A percentile compares a stretch with the other conserved stretches of the same genome.
Conservation (phyloP, 768 basidiomycete genomes). For the Agrocybe pediades region DNA sequence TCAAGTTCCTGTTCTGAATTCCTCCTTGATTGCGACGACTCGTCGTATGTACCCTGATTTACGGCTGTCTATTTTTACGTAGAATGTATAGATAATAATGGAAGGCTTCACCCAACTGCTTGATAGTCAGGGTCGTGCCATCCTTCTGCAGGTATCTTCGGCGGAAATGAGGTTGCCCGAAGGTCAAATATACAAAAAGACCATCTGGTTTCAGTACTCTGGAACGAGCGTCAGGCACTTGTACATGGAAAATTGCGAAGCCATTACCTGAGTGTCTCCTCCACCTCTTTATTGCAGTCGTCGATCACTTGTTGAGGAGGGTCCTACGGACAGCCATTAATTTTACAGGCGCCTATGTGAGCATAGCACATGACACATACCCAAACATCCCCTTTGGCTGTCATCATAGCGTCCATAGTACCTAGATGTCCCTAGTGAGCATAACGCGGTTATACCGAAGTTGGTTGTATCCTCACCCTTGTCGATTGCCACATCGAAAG, state of each 20-base stretch:
- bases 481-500: constrained; percentile 83
- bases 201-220: constrained; percentile 70
- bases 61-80: constrained; percentile 34
- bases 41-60: background rate
- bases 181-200: constrained; percentile 78
- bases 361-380: constrained; percentile 35
- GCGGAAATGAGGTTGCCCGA: constrained; percentile 90
- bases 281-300: constrained; percentile 76
- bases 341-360: no score
- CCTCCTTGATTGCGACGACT: background rate
- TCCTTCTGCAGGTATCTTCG: constrained; percentile 60
- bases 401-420: constrained; percentile 92
- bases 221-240: background rate
- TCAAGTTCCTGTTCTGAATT: constrained; percentile 82
- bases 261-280: constrained; percentile 69
- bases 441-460: background rate
- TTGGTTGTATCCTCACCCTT: constrained; percentile 49
- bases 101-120: constrained; percentile 75
- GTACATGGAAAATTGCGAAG: background rate
- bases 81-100: constrained; percentile 83
- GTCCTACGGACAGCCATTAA: constrained; percentile 45
- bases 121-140: constrained; percentile 63
- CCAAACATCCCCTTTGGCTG: constrained; percentile 82
- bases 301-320: constrained; percentile 71
- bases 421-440: constrained; percentile 28